Base-by-base conservation (phyloP, 306 rosid species). In the Vachellia collinsii region DNA sequence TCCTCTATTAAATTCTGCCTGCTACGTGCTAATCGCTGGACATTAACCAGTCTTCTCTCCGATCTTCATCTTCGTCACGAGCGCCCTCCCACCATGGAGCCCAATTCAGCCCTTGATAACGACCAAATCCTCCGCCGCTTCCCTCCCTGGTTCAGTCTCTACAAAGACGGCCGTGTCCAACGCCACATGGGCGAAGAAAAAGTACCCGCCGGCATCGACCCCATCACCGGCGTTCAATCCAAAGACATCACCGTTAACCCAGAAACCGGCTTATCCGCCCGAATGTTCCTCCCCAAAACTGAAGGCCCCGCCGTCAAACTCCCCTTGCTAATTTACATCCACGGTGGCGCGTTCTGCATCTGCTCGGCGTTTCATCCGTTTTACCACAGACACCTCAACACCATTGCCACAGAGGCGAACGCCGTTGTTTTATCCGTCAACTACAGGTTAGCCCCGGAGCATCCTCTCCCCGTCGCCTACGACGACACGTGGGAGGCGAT, bases 301-400 rank as follows among this genome's bases (percentile, higher is more conserved):
- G 71, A 36, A 81, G 48, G 7, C 58, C 41, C 78, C 0, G 0
- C 50, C 74, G 19, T 9, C 0, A 91, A 90, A 42, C 86, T 90
- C 77, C 90, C 93, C 3, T 84, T 92, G 48, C 81, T 92, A 0
- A 51, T 92, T 56, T 92, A 92, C 92, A 75, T 85, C 72, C 95
- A 89, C 76, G 97, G 94, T 17, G 93, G 94, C 4, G 93, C 86
- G 13, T 90, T 90, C 82, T 83, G 87, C 79, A 16, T 87, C 71
- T 82, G 85, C 78, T 0, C 87, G 17, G 83, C 92, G 11, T 85
- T 17, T 75, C 86, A 85, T 25, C 83, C 86, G 0, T 14, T 44
- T 41, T 90, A 83, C 87, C 91, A 88, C 74, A 19, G 11, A 74
- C 85, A 88, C 73, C 72, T 88, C 53, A 87, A 80, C 77, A 11